Evolutionary conservation across 768 basidiomycete species (phyloP).

Genomic region (Boletales sp.): DNA sequence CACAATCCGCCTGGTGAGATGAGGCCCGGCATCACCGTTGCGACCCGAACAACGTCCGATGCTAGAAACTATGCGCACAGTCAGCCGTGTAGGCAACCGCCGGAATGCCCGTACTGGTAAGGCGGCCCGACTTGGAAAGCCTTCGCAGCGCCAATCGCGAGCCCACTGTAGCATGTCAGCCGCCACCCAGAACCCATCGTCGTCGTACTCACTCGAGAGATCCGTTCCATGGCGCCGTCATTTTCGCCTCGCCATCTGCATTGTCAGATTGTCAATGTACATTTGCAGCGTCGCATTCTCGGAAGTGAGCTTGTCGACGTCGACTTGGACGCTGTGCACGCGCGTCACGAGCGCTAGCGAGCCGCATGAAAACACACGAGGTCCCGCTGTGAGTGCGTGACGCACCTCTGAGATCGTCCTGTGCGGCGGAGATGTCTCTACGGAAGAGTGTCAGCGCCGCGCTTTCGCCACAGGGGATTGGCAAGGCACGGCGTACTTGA

Average conservation of each 20-base stretch:
- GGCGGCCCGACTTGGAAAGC: not conserved
- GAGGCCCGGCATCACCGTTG: not conserved
- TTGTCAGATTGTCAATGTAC: constrained; percentile 87
- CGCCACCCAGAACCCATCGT: not conserved
- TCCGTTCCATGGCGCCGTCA: constrained; percentile 27
- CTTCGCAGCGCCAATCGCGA: not conserved
- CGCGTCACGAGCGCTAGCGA: constrained; percentile 59
- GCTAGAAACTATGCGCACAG: constrained; percentile 12
- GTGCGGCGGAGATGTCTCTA: constrained; percentile 74
- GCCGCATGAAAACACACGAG: not conserved
- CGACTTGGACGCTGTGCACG: constrained; percentile 66
- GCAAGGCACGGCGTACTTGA: constrained; percentile 54
- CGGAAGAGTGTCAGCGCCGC: not conserved
- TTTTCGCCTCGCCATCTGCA: constrained; percentile 81
- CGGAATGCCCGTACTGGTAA: not conserved
- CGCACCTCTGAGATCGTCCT: constrained; percentile 74
- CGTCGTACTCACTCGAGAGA: constrained; percentile 4
- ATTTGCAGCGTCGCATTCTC: constrained; percentile 81
- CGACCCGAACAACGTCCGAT: not conserved
- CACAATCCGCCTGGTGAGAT: too few relatives aligned
- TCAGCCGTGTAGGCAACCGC: not conserved
- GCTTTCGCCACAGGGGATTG: not conserved
- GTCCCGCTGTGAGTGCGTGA: constrained; percentile 2
- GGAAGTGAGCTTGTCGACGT: constrained; percentile 76
- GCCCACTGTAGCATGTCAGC: not conserved